Base-by-base conservation (phyloP, 169 alveolate genomes). In the Cryptosporidium ryanae region DNA sequence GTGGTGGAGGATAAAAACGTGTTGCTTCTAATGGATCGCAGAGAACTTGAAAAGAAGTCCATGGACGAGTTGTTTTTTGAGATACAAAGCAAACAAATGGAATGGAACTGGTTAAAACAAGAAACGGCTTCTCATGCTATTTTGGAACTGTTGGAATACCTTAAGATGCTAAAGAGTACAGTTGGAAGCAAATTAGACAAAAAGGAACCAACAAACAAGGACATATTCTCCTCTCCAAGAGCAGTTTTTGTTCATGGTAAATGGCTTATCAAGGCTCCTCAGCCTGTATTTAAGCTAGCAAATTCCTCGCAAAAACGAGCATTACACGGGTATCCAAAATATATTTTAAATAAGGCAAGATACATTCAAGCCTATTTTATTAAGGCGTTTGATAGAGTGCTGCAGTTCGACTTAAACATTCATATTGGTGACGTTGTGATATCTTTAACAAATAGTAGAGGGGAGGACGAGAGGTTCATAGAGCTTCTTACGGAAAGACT, bases 201-300 rank as follows among this genome's bases (percentile, higher is more conserved):
- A 25, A 76, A 61, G 17, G 27, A 12, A 13, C 65, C 87, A 13
- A 76, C 87, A 59, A 48, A 76, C 2, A 43, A 59, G 1, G 87
- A 76, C 34, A 76, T 76, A 10, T 76, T 23, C n/a, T 76, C 87
- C 4, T 3, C 50, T 5, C 71, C 87, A n/a, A 76, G 87, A 59
- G 87, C 87, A 54, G 15, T 61, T 27, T 25, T 76, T 43, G 25
- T 3, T 12, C 87, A 76, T 59, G 87, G 87, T 23, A 59, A 61
- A 29, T 76, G 87, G 87, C 29, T 76, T 38, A 59, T 76, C n/a
- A 76, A 76, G 12, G 32, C 87, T 15, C 87, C 87, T 25, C 65
- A 76, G 18, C 87, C 87, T 12, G n/a, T 61, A 43, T 76, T 76
- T 55, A 57, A 31, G 17, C 55, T 38, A 0, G 70, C 87, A 43